Conservation (phyloP, 805 yeast genomes). For the Limtongia smithiae region DNA sequence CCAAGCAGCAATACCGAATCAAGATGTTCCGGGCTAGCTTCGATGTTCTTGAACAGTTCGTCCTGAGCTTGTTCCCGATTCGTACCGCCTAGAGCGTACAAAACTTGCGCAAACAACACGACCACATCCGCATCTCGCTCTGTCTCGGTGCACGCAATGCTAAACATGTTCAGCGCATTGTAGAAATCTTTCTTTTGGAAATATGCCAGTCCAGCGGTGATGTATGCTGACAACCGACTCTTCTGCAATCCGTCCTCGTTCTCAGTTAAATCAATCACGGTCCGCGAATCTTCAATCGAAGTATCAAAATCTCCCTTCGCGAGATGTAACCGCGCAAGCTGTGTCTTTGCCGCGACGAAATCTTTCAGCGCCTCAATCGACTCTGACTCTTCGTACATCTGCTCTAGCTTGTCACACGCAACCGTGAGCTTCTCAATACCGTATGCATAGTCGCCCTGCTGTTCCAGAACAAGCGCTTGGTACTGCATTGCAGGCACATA, state of each 20-base stretch:
- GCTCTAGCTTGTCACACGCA: conserved; percentile 51
- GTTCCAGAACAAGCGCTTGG: conserved; percentile 49
- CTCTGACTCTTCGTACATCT: conserved; percentile 55
- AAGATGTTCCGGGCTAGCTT: conserved; percentile 61
- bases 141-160: conserved; percentile 53
- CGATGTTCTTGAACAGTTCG: conserved; percentile 67
- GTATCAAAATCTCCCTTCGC: conserved; percentile 54
- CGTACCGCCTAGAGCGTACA: conserved; percentile 70
- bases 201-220: conserved; percentile 67
- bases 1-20: conserved; percentile 71
- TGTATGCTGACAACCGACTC: conserved; percentile 50
- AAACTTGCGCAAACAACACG: conserved; percentile 69
- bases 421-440: conserved; percentile 50
- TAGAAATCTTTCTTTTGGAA: conserved; percentile 64
- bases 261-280: conserved; percentile 40
- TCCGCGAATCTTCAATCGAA: conserved; percentile 57
- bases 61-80: conserved; percentile 80
- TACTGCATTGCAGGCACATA: conserved; percentile 32
- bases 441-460: conserved; percentile 57
- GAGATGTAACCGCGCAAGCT: conserved; percentile 65
- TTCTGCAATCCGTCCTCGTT: conserved; percentile 25
- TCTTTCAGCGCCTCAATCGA: conserved; percentile 45
- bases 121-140: conserved; percentile 64
- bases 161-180: conserved; percentile 64
- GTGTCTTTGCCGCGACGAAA: conserved; percentile 62